Base-by-base conservation (phyloP, 257 asterid genomes). In the Capsicum baccatum region DNA sequence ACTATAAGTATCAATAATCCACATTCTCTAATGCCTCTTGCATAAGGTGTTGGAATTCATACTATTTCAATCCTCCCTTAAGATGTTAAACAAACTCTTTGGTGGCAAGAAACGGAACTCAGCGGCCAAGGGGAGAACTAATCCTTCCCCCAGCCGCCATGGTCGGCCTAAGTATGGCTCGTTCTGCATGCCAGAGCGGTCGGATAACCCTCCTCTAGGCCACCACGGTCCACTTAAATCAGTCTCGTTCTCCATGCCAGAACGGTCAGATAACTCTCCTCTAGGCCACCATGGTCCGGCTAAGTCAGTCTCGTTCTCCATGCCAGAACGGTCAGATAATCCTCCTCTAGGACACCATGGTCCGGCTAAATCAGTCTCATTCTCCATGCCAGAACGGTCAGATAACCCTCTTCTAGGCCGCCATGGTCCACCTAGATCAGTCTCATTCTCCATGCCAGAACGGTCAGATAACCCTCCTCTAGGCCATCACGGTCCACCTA, bases 81-180 rank as follows among this genome's bases (percentile, higher is more conserved):
- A n/a, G 8, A 88, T 91, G 94, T 84, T 88, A 1, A 85, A n/a
- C 82, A 91, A 89, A 84, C 70, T 91, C 58, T 87, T 91, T 66
- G 87, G 89, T 83, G 79, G 59, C 16, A 85, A 85, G 26, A 85
- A 86, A 81, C 70, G 86, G 44, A 80, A 57, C 1, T 48, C 44
- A 44, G 44, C 6, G 14, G 21, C 60, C 13, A 0, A 50, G 62
- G 37, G 81, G 21, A 74, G 44, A 21, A 50, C 13, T 48, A 21
- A 80, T 19, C 54, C 57, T 9, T 35, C 84, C 17, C 48, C 7
- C 5, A 8, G 59, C 66, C 55, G 26, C 19, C 68, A 39, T 74
- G 13, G 12, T 19, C 62, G 4, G 12, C 47, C 62, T 0, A 74
- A 50, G 47, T 74, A 26, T 13, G 19, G 21, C 62, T 74, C 14